Base-by-base conservation (phyloP, 768 basidiomycete species). In the Rhizopogon sp. region DNA sequence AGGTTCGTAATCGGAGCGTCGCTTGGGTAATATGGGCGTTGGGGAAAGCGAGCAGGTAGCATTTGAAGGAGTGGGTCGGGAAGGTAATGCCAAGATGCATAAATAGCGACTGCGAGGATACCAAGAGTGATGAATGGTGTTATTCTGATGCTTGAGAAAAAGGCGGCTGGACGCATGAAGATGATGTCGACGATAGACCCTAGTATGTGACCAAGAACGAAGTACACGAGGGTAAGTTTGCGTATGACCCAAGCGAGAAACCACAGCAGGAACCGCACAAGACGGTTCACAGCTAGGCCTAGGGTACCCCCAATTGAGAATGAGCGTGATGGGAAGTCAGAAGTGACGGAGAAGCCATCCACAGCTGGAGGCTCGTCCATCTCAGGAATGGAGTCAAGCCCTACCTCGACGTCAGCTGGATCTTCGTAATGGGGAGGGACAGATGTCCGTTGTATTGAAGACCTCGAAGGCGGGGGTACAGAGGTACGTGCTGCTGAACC, bases 301-400 rank as follows among this genome's bases (percentile, higher is more conserved):
- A 82, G 67, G 16, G 74, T 52, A 3, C 75, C 75, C 20, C 80
- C 79, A n/a, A 79, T 65, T 0, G 78, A 79, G 62, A 78, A 78
- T 17, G 66, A 54, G 17, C 62, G 55, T 56, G 20, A 55, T 44
- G 29, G 55, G 45, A 56, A 39, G 39, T 64, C 60, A 50, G 63
- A 61, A 28, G 58, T 64, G 49, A 70, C 56, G 49, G 56, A 50
- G 28, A 67, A 44, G 41, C 67, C 70, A 47, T 63, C 62, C 54
- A 70, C 64, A 14, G 49, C 52, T 16, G 66, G 64, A 28, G 69
- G 75, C 63, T 88, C 86, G 3, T 89, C 82, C 29, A 76, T 74
- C 72, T 90, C 88, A 5, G 79, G 74, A 61, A 90, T 87, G 7
- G 84, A 80, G 22, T 80, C 71, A 28, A 90, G 76, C 2, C 80